Conservation (phyloP, 352 stramenopile genomes). For the Pythium pyrilobum region DNA sequence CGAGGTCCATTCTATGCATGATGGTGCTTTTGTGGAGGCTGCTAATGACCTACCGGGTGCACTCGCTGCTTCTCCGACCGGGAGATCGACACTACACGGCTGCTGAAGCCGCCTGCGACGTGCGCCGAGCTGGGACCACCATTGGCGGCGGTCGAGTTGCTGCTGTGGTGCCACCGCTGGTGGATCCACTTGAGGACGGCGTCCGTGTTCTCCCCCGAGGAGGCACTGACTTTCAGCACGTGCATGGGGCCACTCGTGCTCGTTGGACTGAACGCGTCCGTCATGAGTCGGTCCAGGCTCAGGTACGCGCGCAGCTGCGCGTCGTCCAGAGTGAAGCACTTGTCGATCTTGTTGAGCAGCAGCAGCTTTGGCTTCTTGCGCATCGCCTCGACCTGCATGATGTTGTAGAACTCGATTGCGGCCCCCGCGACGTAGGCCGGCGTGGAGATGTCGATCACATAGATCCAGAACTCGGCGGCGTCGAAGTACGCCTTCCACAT, state of each 20-base stretch:
- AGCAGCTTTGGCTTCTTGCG: constrained; percentile 53
- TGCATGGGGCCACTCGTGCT: constrained; percentile 31
- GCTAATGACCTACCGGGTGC: constrained; percentile 25
- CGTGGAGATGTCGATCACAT: constrained; percentile 59
- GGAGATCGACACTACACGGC: constrained; percentile 11
- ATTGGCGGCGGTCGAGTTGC: background rate
- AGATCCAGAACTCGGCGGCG: constrained; percentile 64
- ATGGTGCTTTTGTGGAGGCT: too few species aligned
- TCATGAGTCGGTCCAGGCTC: constrained; percentile 43
- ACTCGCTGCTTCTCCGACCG: constrained; percentile 22
- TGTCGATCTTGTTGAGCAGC: constrained; percentile 69
- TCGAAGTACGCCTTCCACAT: constrained; percentile 74
- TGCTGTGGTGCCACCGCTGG: constrained; percentile 23
- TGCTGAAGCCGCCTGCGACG: background rate
- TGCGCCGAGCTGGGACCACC: constrained; percentile 7
- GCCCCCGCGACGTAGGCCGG: constrained; percentile 39
- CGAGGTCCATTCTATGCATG: too few species aligned
- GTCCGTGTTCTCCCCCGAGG: constrained; percentile 53
- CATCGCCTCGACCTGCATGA: constrained; percentile 50
- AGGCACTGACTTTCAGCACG: constrained; percentile 54
- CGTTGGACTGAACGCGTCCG: constrained; percentile 11
- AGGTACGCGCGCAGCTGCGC: constrained; percentile 44
- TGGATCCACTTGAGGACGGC: constrained; percentile 51
- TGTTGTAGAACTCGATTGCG: constrained; percentile 58
- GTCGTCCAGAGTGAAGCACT: constrained; percentile 40